phyloP scores from a whole-genome alignment of 2,329 filamentous ascomycete species.

The Neofusicoccum parvum region DNA sequence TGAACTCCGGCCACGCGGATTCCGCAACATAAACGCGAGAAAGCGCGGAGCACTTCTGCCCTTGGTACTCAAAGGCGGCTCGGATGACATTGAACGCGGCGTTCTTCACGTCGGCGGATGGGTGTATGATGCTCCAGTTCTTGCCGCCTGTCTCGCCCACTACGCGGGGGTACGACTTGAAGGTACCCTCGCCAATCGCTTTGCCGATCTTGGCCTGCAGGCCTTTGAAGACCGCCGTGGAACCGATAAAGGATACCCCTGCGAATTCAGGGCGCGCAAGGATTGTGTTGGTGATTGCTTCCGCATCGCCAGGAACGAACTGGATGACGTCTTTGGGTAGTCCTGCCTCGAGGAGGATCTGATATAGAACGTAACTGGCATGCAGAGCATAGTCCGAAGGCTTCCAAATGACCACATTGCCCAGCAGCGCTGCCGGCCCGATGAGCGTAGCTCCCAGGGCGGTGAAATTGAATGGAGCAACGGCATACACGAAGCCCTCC shows the following conservation, averaged over 20 bases:
- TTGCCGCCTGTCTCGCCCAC: conserved; percentile 91
- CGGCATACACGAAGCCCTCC: conserved; percentile 94
- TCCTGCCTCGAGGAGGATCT: conserved; percentile 87
- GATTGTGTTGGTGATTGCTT: conserved; percentile 76
- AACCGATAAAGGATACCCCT: conserved; percentile 92
- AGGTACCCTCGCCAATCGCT: conserved; percentile 78
- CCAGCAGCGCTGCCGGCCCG: conserved; percentile 80
- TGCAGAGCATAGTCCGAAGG: conserved; percentile 83
- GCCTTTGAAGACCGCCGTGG: conserved; percentile 85
- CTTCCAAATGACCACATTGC: conserved; percentile 96
- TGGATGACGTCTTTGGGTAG: conserved; percentile 88
- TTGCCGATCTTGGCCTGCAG: conserved; percentile 86
- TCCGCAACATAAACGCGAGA: conserved; percentile 77
- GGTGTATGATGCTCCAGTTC: conserved; percentile 87
- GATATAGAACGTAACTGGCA: conserved; percentile 85
- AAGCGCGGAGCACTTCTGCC: conserved; percentile 87
- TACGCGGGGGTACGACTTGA: conserved; percentile 81
- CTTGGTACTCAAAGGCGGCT: conserved; percentile 87
- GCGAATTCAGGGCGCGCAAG: conserved; percentile 79
- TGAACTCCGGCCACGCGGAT: conserved; percentile 74
- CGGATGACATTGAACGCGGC: conserved; percentile 80
- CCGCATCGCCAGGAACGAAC: conserved; percentile 86
- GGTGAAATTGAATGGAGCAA: conserved; percentile 96
- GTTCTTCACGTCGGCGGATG: conserved; percentile 74
- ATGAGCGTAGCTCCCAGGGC: conserved; percentile 88